These are phyloP conservation scores for Punica granatum DNA, from an alignment of 345 rosid species.

Conservation along the genomic window DNA sequence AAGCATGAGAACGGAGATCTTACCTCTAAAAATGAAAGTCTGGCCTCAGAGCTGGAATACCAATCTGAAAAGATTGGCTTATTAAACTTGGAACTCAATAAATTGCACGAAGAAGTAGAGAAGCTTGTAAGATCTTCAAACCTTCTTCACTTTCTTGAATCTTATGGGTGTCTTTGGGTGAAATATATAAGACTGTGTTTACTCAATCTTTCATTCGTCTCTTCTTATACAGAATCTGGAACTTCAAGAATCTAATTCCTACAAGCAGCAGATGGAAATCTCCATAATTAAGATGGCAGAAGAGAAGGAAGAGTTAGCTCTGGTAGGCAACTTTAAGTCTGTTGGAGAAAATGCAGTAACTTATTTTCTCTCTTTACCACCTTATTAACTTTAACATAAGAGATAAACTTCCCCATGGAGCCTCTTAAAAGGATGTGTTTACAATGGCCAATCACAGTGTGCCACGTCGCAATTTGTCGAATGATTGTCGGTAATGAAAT, in stretches of 20 bases:
- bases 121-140: constrained; percentile 40
- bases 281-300: constrained; percentile 40
- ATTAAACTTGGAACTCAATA: constrained; percentile 42
- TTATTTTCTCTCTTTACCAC: not conserved
- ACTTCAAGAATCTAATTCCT: constrained; percentile 52
- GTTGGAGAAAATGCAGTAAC: not conserved
- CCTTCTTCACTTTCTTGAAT: constrained; percentile 4
- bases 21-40: constrained; percentile 33
- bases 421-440: too few species aligned
- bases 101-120: constrained; percentile 42
- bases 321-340: constrained; percentile 35
- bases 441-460: too few species aligned
- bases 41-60: constrained; percentile 48
- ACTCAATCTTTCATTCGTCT: not conserved
- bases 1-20: constrained; percentile 50
- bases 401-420: too few species aligned
- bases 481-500: too few species aligned
- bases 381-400: not conserved
- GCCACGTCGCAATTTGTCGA: too few species aligned
- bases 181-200: constrained; percentile 7
- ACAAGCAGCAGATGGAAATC: constrained; percentile 46
- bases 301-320: constrained; percentile 88
- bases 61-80: constrained; percentile 33
- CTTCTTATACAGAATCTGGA: constrained; percentile 34
- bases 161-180: not conserved